Evolutionary conservation across 1,139 yeast genomes (phyloP).

Genomic region (Wickerhamiella infanticola): DNA sequence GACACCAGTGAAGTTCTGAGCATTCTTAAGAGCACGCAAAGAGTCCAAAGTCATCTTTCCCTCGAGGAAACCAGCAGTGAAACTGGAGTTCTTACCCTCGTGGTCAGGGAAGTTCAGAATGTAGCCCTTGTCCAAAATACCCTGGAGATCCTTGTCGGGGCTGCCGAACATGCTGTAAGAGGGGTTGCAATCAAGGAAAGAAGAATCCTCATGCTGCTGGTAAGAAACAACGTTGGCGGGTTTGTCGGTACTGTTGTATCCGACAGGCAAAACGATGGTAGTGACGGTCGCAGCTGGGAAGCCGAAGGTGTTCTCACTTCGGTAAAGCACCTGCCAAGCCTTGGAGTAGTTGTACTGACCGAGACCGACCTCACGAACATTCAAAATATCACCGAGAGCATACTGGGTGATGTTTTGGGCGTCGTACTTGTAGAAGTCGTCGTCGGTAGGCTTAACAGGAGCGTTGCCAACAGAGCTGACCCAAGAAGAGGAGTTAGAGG

Average conservation of each 20-base stretch:
- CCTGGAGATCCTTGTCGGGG: background rate
- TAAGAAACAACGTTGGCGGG: slow-evolving; percentile 13
- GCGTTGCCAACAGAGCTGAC: background rate
- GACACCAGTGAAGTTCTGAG: slow-evolving; percentile 5
- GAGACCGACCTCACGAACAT: slow-evolving; percentile 10
- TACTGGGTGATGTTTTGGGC: slow-evolving; percentile 7
- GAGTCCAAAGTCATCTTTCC: slow-evolving; percentile 16
- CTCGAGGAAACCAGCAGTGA: slow-evolving; percentile 14
- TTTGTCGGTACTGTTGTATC: slow-evolving; percentile 3
- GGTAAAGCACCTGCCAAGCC: slow-evolving; percentile 16
- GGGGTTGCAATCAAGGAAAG: slow-evolving; percentile 16
- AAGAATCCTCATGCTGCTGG: slow-evolving; percentile 18
- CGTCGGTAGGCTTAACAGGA: slow-evolving; percentile 8
- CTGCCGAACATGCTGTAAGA: slow-evolving; percentile 10
- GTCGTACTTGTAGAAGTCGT: slow-evolving; percentile 11
- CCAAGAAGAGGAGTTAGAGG: background rate
- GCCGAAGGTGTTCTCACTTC: slow-evolving; percentile 14
- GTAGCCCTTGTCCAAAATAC: slow-evolving; percentile 9
- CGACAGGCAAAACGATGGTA: slow-evolving; percentile 16
- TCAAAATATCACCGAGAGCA: slow-evolving; percentile 13
- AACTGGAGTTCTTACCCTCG: slow-evolving; percentile 16
- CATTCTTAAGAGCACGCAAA: slow-evolving; percentile 12
- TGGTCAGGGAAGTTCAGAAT: slow-evolving; percentile 15
- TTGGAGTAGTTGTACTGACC: slow-evolving; percentile 5
- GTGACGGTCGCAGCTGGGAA: slow-evolving; percentile 16